A percentile compares a stretch with the other conserved stretches of the same genome.
Conservation (phyloP, 2,329 filamentous ascomycete species). For the Capronia americana region DNA sequence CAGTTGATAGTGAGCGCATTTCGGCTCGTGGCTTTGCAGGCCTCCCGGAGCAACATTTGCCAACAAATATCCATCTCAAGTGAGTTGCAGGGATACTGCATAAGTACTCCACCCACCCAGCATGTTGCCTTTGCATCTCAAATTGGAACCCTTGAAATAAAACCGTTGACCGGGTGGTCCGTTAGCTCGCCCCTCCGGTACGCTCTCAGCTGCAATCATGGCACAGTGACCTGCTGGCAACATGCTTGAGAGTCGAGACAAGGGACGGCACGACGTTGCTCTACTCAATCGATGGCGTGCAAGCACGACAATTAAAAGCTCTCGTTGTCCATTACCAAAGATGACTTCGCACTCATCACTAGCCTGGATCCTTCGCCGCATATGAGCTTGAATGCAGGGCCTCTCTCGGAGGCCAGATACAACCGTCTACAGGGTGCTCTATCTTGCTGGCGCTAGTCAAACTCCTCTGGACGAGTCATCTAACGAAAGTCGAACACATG, state of each 20-base stretch:
- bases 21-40: slow-evolving; percentile 6
- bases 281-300: neutral
- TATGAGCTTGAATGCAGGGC: neutral
- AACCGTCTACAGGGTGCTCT: neutral
- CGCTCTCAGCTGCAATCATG: neutral
- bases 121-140: neutral
- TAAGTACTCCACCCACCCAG: slow-evolving; percentile 8
- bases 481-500: slow-evolving; percentile 4
- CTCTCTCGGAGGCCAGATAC: neutral
- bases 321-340: neutral
- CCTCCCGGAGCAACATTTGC: slow-evolving; percentile 8
- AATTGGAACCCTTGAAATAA: neutral
- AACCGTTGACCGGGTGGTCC: neutral
- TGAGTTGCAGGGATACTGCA: slow-evolving; percentile 21
- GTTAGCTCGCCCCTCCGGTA: neutral
- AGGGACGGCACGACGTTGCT: neutral
- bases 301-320: neutral
- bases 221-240: neutral
- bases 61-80: slow-evolving; percentile 18
- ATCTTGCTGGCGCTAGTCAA: neutral
- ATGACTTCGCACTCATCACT: neutral
- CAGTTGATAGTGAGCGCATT: slow-evolving; percentile 5
- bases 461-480: slow-evolving; percentile 1
- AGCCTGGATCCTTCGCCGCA: neutral
- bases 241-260: neutral